Conservation (phyloP, 176 grass and related monocot genomes). For the Rhipidocladum racemiflorum region DNA sequence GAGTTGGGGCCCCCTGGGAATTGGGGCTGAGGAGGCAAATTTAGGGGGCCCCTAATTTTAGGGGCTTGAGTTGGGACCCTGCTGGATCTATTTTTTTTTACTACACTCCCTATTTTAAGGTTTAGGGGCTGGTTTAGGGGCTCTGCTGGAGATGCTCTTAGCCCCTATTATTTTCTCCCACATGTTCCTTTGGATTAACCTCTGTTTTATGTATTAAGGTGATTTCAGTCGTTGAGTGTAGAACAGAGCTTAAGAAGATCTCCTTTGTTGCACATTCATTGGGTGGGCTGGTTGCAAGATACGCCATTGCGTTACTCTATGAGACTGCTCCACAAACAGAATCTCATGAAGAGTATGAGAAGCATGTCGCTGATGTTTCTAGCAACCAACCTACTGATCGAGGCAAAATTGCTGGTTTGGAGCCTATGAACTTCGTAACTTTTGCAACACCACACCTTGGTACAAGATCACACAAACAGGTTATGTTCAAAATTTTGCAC, state of each 20-base stretch:
- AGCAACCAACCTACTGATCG: constrained; percentile 4
- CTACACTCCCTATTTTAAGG: no score
- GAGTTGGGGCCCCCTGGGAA: no score
- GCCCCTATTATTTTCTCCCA: background rate
- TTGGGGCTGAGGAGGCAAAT: no score
- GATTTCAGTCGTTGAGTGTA: constrained; percentile 44
- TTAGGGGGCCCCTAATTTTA: no score
- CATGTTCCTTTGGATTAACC: constrained; percentile 10
- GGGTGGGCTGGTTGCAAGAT: constrained; percentile 94
- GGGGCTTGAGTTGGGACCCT: no score
- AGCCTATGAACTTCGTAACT: constrained; percentile 91
- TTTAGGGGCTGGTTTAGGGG: no score
- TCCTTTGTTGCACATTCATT: constrained; percentile 93
- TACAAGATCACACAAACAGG: constrained; percentile 81
- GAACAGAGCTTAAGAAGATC: constrained; percentile 71
- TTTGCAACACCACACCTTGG: constrained; percentile 96
- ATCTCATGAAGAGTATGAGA: constrained; percentile 28
- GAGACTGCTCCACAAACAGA: constrained; percentile 10
- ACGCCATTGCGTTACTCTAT: constrained; percentile 77
- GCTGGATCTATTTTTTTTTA: no score
- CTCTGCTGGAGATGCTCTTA: no score
- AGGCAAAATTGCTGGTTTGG: constrained; percentile 85
- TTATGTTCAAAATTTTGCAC: constrained; percentile 35
- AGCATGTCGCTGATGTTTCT: constrained; percentile 23
- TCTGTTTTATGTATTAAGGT: constrained; percentile 52